These are phyloP conservation scores for Trypanosoma avium DNA, from an alignment of 208 protist species.

Conservation along the genomic window DNA sequence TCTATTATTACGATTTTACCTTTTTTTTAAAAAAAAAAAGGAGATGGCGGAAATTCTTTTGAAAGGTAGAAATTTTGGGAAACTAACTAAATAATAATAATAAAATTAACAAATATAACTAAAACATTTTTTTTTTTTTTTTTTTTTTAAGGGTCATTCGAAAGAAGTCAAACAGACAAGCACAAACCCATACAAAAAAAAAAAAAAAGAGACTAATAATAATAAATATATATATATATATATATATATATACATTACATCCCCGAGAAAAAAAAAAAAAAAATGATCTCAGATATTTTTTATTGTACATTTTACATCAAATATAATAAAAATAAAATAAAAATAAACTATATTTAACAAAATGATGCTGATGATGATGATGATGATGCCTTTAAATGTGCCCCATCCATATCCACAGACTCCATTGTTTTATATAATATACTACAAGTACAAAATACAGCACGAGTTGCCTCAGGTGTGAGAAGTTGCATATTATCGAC, in stretches of 20 bases:
- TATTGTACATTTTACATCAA: too few species aligned
- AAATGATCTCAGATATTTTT: too few species aligned
- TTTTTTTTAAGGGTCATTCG: neutral
- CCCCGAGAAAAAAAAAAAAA: neutral
- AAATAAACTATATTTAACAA: slow-evolving; percentile 5
- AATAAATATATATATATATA: slow-evolving; percentile 10
- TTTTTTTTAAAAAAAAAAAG: too few species aligned
- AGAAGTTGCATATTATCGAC: slow-evolving; percentile 34
- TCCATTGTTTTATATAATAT: slow-evolving; percentile 44
- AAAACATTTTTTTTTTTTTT: slow-evolving; percentile 1
- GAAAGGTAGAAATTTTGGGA: too few species aligned
- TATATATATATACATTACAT: too few species aligned
- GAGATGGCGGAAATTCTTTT: too few species aligned
- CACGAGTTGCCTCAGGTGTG: slow-evolving; percentile 32
- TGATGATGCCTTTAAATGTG: neutral
- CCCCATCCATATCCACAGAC: slow-evolving; percentile 62
- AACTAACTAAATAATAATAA: neutral
- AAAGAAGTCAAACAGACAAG: neutral
- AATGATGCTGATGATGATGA: too few species aligned
- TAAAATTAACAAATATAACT: slow-evolving; percentile 1
- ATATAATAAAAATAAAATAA: slow-evolving; percentile 5
- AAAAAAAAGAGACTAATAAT: slow-evolving; percentile 8
- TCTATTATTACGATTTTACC: too few species aligned
- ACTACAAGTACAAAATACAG: slow-evolving; percentile 40
- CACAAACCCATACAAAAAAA: slow-evolving; percentile 12